These are phyloP conservation scores for Trichophyton verrucosum DNA, from an alignment of 2,329 filamentous ascomycete genomes.

Conservation along the genomic window DNA sequence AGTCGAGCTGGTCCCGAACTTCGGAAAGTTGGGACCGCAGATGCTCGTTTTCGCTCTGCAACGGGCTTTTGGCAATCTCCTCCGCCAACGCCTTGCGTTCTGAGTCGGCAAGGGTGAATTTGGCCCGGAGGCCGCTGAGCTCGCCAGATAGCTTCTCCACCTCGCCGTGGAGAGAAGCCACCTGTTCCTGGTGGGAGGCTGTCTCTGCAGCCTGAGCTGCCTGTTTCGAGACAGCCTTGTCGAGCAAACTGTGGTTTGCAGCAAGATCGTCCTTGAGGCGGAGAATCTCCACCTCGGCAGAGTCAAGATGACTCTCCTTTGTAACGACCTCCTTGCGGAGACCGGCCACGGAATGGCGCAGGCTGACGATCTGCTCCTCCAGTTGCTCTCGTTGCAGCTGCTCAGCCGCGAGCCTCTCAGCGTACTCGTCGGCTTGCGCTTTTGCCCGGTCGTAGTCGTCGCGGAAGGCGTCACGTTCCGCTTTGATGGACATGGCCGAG, in stretches of 20 bases:
- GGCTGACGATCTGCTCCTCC: background rate
- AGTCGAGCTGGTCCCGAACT: background rate
- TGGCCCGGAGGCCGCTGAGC: conserved; percentile 5
- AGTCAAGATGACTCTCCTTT: conserved; percentile 1
- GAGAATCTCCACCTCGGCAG: background rate
- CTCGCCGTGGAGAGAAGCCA: conserved; percentile 6
- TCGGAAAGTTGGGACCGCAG: conserved; percentile 2
- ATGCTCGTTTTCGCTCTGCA: conserved; percentile 3
- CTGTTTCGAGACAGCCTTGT: background rate
- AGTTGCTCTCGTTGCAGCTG: background rate
- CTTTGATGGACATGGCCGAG: background rate
- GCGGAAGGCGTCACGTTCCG: conserved; percentile 2
- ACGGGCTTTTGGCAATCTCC: conserved; percentile 4
- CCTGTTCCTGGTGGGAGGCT: background rate
- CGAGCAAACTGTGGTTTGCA: background rate
- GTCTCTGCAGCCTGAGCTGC: background rate
- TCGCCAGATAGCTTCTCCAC: conserved; percentile 1
- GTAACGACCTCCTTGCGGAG: conserved; percentile 1
- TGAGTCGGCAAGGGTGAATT: background rate
- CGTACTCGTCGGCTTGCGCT: background rate
- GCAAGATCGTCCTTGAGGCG: conserved; percentile 1
- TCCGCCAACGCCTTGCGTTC: conserved; percentile 3
- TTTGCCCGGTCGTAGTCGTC: background rate
- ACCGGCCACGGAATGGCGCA: background rate
- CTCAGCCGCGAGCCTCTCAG: conserved; percentile 2